A percentile compares a stretch with the other conserved stretches of the same genome.
phyloP scores from a whole-genome alignment of 805 yeast genomes.

The Metschnikowia noctiluminum region DNA sequence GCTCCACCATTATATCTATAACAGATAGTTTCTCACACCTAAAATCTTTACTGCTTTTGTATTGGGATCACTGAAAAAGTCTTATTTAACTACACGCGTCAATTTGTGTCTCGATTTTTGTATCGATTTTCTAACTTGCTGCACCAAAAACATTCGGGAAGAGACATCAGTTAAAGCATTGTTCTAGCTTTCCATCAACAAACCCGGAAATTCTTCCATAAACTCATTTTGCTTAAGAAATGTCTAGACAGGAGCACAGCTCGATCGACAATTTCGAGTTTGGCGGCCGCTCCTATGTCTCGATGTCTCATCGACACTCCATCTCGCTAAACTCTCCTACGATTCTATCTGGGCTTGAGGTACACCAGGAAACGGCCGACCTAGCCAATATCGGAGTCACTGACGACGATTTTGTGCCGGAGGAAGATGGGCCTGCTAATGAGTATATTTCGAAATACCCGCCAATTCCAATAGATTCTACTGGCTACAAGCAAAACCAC shows the following conservation, averaged over 20 bases:
- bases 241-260: constrained; percentile 7
- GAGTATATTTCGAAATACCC: constrained; percentile 19
- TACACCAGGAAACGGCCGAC: constrained; percentile 56
- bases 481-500: not conserved
- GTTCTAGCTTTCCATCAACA: too few relatives aligned
- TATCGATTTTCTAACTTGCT: too few relatives aligned
- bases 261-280: constrained; percentile 21
- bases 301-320: constrained; percentile 27
- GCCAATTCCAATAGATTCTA: constrained; percentile 21
- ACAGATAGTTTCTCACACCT: too few relatives aligned
- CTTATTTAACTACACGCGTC: too few relatives aligned
- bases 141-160: too few relatives aligned
- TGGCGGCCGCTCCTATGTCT: constrained; percentile 41
- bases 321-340: constrained; percentile 37
- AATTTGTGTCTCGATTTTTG: too few relatives aligned
- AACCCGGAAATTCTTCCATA: too few relatives aligned
- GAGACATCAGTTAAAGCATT: too few relatives aligned
- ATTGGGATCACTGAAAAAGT: too few relatives aligned
- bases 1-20: too few relatives aligned
- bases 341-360: constrained; percentile 45
- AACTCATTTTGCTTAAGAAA: not conserved
- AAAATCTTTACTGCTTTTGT: too few relatives aligned
- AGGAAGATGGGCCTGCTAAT: constrained; percentile 7
- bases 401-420: constrained; percentile 14
- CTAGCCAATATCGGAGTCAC: constrained; percentile 56